phyloP scores from a whole-genome alignment of 176 grass and related monocot genomes.

The Urochloa ruziziensis region DNA sequence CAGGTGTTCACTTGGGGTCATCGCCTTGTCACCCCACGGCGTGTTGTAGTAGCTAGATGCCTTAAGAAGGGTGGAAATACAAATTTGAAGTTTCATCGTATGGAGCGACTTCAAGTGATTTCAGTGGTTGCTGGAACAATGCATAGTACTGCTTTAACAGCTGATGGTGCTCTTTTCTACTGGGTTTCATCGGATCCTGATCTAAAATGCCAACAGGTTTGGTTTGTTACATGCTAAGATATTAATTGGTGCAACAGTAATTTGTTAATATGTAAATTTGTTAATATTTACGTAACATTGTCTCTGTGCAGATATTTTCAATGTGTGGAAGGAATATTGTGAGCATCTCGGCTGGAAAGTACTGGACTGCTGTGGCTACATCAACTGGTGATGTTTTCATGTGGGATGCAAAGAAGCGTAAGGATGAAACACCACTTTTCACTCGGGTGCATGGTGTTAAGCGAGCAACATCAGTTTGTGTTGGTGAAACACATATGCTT shows the following conservation, averaged over 20 bases:
- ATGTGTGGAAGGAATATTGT: slow-evolving; percentile 71
- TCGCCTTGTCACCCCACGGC: slow-evolving; percentile 85
- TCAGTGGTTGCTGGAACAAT: slow-evolving; percentile 78
- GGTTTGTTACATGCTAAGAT: slow-evolving; percentile 31
- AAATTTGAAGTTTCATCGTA: slow-evolving; percentile 89
- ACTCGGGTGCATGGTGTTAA: slow-evolving; percentile 89
- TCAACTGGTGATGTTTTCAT: slow-evolving; percentile 91
- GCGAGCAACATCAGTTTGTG: slow-evolving; percentile 85
- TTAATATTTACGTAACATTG: slow-evolving; percentile 8
- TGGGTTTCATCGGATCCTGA: slow-evolving; percentile 95
- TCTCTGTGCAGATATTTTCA: slow-evolving; percentile 67
- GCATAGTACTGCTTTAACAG: slow-evolving; percentile 81
- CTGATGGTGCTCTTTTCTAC: slow-evolving; percentile 90
- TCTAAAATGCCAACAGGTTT: slow-evolving; percentile 94
- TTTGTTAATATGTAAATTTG: slow-evolving; percentile 21
- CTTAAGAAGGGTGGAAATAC: slow-evolving; percentile 88
- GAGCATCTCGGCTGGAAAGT: slow-evolving; percentile 90
- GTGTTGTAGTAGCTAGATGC: slow-evolving; percentile 79
- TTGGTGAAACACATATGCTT: slow-evolving; percentile 97
- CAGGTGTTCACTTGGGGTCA: slow-evolving; percentile 98
- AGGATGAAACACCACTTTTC: slow-evolving; percentile 61
- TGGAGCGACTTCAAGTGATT: slow-evolving; percentile 84
- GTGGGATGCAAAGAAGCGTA: slow-evolving; percentile 94
- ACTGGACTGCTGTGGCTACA: slow-evolving; percentile 89
- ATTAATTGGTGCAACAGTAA: slow-evolving; percentile 13